phyloP scores from a whole-genome alignment of 768 basidiomycete species.

The Phanerochaete carnosa region DNA sequence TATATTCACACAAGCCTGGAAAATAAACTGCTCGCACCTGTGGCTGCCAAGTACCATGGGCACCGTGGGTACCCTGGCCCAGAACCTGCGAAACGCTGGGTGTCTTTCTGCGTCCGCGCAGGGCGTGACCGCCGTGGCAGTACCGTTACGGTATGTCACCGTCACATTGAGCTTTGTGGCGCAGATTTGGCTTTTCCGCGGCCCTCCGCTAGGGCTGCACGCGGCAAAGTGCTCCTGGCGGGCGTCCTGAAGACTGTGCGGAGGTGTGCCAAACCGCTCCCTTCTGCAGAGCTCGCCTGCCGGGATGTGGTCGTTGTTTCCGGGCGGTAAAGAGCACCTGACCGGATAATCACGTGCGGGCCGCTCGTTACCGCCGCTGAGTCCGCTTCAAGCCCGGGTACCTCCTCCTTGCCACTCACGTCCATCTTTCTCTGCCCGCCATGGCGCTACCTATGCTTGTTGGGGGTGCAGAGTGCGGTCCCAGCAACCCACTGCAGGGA shows the following conservation, averaged over 20 bases:
- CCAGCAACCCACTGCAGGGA: slow-evolving; percentile 76
- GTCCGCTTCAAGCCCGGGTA: neutral
- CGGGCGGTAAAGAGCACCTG: neutral
- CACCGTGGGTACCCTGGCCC: neutral
- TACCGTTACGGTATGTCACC: neutral
- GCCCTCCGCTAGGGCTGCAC: neutral
- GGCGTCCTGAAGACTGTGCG: neutral
- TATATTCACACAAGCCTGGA: neutral
- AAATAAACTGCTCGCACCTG: neutral
- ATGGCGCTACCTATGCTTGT: slow-evolving; percentile 85
- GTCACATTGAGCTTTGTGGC: slow-evolving; percentile 6
- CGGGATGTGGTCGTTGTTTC: neutral
- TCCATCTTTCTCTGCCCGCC: slow-evolving; percentile 4
- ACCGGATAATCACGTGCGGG: slow-evolving; percentile 4
- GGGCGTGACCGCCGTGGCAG: neutral
- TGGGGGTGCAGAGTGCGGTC: slow-evolving; percentile 79
- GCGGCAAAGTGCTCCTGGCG: neutral
- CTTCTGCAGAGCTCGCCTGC: too few relatives aligned
- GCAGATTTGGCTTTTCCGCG: neutral
- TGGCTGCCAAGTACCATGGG: neutral
- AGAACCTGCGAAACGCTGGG: neutral
- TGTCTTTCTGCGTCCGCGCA: neutral
- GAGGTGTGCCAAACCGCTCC: neutral
- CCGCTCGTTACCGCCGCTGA: neutral
- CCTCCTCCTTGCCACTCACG: neutral